These are phyloP conservation scores for Carex cristatella DNA, from an alignment of 176 grass and related monocot species.

Conservation along the genomic window DNA sequence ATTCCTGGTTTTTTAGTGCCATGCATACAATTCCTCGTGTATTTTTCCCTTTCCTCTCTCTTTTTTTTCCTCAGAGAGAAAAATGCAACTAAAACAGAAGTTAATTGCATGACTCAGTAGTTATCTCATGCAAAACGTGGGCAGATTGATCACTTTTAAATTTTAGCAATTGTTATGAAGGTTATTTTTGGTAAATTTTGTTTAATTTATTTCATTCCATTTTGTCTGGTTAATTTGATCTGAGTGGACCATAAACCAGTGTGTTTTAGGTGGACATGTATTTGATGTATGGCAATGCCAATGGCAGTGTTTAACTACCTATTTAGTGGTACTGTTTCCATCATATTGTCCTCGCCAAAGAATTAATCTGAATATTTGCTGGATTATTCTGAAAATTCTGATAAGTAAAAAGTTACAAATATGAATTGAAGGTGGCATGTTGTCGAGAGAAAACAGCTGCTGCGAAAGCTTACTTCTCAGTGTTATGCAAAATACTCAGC, in stretches of 20 bases:
- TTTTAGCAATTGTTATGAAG: background rate
- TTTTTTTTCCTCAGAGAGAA: background rate
- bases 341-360: background rate
- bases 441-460: constrained; percentile 58
- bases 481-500: constrained; percentile 45
- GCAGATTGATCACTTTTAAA: too few relatives aligned
- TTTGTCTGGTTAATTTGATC: too few relatives aligned
- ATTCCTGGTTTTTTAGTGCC: background rate
- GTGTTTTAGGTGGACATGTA: too few relatives aligned
- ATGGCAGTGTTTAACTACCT: too few relatives aligned
- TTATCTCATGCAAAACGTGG: too few relatives aligned
- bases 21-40: background rate
- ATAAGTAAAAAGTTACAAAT: too few relatives aligned
- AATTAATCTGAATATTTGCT: background rate
- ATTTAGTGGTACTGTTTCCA: background rate
- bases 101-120: background rate
- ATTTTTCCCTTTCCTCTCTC: background rate
- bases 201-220: background rate
- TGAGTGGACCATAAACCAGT: too few relatives aligned
- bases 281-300: too few relatives aligned
- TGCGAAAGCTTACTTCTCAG: constrained; percentile 67
- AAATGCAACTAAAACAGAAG: background rate
- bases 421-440: constrained; percentile 46
- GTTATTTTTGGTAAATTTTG: background rate
- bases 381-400: too few relatives aligned